Percentiles rank a stretch among this genome's conserved stretches.
These are phyloP conservation scores for Aeschynomene evenia DNA, from an alignment of 306 rosid species.

Conservation along the genomic window DNA sequence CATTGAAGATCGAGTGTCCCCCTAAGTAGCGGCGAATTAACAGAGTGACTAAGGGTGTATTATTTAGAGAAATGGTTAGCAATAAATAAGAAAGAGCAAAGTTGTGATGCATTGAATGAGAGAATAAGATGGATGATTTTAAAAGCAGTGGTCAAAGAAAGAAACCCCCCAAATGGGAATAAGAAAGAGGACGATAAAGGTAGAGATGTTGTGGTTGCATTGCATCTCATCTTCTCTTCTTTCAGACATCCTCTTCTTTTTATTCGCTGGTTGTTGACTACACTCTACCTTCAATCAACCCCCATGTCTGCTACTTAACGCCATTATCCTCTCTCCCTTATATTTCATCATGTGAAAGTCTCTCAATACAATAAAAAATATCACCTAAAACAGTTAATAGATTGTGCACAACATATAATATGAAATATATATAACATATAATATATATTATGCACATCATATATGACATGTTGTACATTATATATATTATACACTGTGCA, in stretches of 20 bases:
- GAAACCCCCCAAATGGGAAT: not conserved
- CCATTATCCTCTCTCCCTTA: not conserved
- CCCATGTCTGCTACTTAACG: constrained; percentile 14
- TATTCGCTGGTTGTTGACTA: constrained; percentile 21
- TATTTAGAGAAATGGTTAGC: not conserved
- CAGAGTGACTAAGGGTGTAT: not conserved
- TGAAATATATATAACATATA: too few relatives aligned
- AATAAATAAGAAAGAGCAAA: not conserved
- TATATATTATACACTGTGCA: too few relatives aligned
- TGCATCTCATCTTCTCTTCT: constrained; percentile 5
- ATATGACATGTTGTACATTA: too few relatives aligned
- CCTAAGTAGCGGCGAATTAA: not conserved
- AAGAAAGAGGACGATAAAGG: constrained; percentile 4
- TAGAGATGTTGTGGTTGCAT: not conserved
- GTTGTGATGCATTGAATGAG: not conserved
- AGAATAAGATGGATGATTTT: not conserved
- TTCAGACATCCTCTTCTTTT: constrained; percentile 16
- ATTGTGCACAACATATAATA: too few relatives aligned
- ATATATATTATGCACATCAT: too few relatives aligned
- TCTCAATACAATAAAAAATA: too few relatives aligned
- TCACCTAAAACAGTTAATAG: too few relatives aligned
- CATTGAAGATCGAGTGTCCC: not conserved
- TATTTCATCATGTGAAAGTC: not conserved
- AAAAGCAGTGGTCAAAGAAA: constrained; percentile 12
- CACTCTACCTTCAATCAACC: not conserved